phyloP scores from a whole-genome alignment of 257 asterid genomes.

The Salvia hispanica region DNA sequence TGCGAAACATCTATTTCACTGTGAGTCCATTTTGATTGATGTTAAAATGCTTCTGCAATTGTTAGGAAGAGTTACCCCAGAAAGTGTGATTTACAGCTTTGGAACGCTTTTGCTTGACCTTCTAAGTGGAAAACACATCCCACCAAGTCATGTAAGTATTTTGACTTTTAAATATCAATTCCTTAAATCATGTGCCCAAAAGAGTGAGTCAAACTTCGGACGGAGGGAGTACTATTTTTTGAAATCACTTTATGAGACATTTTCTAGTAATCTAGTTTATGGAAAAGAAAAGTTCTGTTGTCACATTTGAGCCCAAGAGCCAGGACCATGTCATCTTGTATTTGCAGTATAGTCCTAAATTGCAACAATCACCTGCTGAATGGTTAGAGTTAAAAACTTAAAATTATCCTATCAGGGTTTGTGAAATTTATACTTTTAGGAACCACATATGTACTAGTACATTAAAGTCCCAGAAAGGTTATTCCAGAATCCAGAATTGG shows the following conservation, averaged over 20 bases:
- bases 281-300: background rate
- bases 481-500: too few relatives aligned
- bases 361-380: background rate
- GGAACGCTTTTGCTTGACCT: conserved; percentile 96
- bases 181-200: too few relatives aligned
- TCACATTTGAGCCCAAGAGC: background rate
- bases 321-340: conserved; percentile 2
- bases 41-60: conserved; percentile 14
- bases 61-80: conserved; percentile 84
- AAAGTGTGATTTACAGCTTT: conserved; percentile 89
- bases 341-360: conserved; percentile 14
- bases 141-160: conserved; percentile 66
- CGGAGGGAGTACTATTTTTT: too few relatives aligned
- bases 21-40: conserved; percentile 49
- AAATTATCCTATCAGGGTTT: background rate
- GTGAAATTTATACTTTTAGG: too few relatives aligned
- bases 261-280: background rate
- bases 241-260: background rate
- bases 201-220: too few relatives aligned
- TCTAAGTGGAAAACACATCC: conserved; percentile 94
- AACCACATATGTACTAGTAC: too few relatives aligned
- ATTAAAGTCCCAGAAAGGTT: too few relatives aligned
- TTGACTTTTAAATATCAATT: too few relatives aligned
- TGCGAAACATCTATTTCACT: conserved; percentile 93
- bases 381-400: background rate